phyloP scores from a whole-genome alignment of 768 basidiomycete species.

The Coprinellus micaceus region DNA sequence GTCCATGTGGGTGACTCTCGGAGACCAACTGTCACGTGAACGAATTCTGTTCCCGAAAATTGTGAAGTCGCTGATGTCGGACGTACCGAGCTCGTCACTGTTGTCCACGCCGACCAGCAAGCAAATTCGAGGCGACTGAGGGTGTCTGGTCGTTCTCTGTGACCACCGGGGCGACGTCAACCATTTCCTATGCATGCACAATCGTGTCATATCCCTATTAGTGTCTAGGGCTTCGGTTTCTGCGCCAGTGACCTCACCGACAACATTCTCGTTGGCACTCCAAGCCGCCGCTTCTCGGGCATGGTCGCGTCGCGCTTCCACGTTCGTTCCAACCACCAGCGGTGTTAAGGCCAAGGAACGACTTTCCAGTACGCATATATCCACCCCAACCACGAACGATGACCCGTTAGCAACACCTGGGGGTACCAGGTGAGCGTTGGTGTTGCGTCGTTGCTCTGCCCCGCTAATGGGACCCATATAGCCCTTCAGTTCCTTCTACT shows the following conservation, averaged over 20 bases:
- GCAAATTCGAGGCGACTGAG: background rate
- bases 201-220: constrained; percentile 38
- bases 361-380: background rate
- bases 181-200: constrained; percentile 48
- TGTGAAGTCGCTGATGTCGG: background rate
- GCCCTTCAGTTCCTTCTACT: background rate
- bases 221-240: constrained; percentile 15
- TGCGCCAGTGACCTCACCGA: constrained; percentile 16
- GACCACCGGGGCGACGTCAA: background rate
- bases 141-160: constrained; percentile 2
- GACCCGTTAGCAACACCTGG: background rate
- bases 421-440: background rate
- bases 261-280: constrained; percentile 38
- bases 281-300: constrained; percentile 50
- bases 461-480: background rate
- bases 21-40: constrained; percentile 5
- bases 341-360: background rate
- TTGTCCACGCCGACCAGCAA: background rate
- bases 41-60: background rate
- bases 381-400: background rate
- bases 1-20: background rate
- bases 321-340: background rate
- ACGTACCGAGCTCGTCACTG: constrained; percentile 1
- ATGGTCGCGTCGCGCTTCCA: constrained; percentile 34
- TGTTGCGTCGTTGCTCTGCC: background rate